Conservation (phyloP, 108 stramenopile species). For the Fragilaria crotonensis region DNA sequence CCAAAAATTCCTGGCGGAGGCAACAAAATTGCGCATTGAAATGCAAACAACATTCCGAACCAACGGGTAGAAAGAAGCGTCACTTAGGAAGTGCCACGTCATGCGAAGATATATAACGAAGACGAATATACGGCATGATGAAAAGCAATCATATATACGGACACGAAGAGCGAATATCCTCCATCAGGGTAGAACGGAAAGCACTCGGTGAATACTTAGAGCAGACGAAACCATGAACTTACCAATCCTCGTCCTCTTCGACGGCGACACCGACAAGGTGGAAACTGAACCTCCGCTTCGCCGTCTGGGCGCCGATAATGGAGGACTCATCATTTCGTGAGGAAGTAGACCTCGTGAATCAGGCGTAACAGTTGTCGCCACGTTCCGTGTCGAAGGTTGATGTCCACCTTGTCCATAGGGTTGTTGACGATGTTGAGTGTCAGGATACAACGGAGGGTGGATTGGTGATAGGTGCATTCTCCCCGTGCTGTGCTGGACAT, state of each 20-base stretch:
- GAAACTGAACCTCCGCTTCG: not conserved
- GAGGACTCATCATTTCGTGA: constrained; percentile 24
- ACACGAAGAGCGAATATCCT: not conserved
- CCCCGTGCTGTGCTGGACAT: constrained; percentile 4
- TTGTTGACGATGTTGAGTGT: constrained; percentile 8
- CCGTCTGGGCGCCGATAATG: not conserved
- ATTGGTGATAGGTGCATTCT: not conserved
- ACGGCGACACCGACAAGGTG: not conserved
- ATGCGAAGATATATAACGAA: not conserved
- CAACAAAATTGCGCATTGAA: not conserved
- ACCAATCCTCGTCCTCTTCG: not conserved
- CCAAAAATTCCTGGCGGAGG: not conserved
- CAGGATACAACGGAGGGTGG: not conserved
- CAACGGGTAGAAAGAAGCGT: not conserved
- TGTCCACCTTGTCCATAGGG: not conserved
- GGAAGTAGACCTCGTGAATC: constrained; percentile 12
- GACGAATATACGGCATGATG: not conserved
- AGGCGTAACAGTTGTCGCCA: constrained; percentile 29
- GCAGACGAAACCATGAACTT: constrained; percentile 3
- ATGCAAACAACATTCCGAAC: not conserved
- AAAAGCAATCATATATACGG: not conserved
- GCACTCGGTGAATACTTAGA: not conserved
- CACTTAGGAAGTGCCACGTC: not conserved
- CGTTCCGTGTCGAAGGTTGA: constrained; percentile 5
- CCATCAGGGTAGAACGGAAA: not conserved